Evolutionary conservation across 2,329 filamentous ascomycete genomes (phyloP).

Genomic region (Botrytis byssoidea): DNA sequence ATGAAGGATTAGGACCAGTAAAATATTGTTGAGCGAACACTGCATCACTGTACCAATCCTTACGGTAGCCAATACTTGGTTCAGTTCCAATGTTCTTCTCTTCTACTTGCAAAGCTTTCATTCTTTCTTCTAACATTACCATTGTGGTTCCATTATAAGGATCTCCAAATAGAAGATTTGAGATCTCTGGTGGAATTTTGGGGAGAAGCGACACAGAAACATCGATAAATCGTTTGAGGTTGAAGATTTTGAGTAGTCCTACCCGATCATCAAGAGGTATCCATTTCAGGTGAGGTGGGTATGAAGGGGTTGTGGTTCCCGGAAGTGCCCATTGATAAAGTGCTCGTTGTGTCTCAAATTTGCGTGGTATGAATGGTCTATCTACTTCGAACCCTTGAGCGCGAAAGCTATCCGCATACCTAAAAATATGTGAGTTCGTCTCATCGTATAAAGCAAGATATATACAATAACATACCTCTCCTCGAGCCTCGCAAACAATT

Average conservation of each 20-base stretch:
- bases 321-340: conserved; percentile 22
- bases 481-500: conserved; percentile 7
- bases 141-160: conserved; percentile 22
- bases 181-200: conserved; percentile 28
- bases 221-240: conserved; percentile 33
- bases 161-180: conserved; percentile 17
- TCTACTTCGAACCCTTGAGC: conserved; percentile 12
- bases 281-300: conserved; percentile 37
- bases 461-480: not conserved
- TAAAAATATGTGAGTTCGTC: not conserved
- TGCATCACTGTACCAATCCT: conserved; percentile 38
- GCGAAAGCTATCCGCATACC: conserved; percentile 3
- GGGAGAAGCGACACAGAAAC: conserved; percentile 29
- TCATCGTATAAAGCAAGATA: not conserved
- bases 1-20: conserved; percentile 40
- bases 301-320: conserved; percentile 20
- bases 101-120: not conserved
- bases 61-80: conserved; percentile 25
- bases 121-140: conserved; percentile 19
- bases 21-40: conserved; percentile 46
- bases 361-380: conserved; percentile 1
- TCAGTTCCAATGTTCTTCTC: conserved; percentile 19
- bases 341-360: conserved; percentile 18
- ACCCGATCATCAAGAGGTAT: conserved; percentile 32
- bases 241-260: conserved; percentile 33